These are phyloP conservation scores for Trametes cingulata DNA, from an alignment of 768 basidiomycete genomes.

Conservation along the genomic window DNA sequence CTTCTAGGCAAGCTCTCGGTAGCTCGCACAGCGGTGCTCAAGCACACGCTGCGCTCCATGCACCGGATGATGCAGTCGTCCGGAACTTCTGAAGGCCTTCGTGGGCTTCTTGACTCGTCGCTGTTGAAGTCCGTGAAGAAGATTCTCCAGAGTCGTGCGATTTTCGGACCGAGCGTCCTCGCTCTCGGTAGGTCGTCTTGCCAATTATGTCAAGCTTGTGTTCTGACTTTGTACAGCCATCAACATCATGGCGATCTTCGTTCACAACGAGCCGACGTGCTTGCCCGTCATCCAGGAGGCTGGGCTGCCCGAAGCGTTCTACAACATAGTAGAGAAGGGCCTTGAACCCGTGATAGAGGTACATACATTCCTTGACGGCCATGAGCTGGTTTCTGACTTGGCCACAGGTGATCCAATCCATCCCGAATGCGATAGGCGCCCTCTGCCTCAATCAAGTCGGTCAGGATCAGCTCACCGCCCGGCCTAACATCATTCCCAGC, in stretches of 20 bases:
- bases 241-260: slow-evolving; percentile 94
- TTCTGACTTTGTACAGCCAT: slow-evolving; percentile 53
- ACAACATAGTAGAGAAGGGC: slow-evolving; percentile 78
- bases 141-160: slow-evolving; percentile 77
- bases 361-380: slow-evolving; percentile 13
- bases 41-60: slow-evolving; percentile 87
- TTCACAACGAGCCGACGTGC: slow-evolving; percentile 98
- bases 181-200: slow-evolving; percentile 64
- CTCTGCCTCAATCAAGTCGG: slow-evolving; percentile 93
- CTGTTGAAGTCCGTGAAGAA: slow-evolving; percentile 83
- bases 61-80: slow-evolving; percentile 98
- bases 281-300: slow-evolving; percentile 91
- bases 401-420: slow-evolving; percentile 80
- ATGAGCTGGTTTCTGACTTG: not conserved
- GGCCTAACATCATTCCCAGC: slow-evolving; percentile 80
- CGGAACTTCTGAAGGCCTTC: slow-evolving; percentile 90
- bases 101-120: slow-evolving; percentile 90
- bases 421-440: slow-evolving; percentile 95
- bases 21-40: slow-evolving; percentile 77
- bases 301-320: slow-evolving; percentile 86
- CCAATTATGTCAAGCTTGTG: not conserved
- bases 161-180: slow-evolving; percentile 87
- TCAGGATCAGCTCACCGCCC: slow-evolving; percentile 73
- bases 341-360: slow-evolving; percentile 91
- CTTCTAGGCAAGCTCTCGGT: slow-evolving; percentile 69